Evolutionary conservation across 495 filamentous ascomycete species (phyloP), one percentile per base, ranked within the genome.

Genomic region (Aspergillus diversus): DNA sequence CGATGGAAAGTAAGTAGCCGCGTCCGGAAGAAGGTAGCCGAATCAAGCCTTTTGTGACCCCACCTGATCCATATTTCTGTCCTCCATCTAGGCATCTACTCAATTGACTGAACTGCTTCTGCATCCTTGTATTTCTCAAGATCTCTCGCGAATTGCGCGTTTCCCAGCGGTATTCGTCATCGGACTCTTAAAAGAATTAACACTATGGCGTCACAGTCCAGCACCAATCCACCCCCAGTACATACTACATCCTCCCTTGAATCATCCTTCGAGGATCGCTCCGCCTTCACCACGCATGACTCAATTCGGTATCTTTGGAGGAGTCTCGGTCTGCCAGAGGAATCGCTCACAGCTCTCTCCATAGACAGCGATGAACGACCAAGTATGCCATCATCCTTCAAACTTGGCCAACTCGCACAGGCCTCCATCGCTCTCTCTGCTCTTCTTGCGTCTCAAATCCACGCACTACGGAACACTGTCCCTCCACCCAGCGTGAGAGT

Each of bases 361-460:
- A 55, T 65, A 39, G 59, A 37, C 33, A 69, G 61, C 49, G 47
- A 62, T 7, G 69, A 60, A 8, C 12, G 17, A 4, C 60, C 66
- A 0, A 69, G 63, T 15, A 58, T 75, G 3, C 73, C 73, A 1
- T 83, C 80, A 8, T 83, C 80, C 8, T 81, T 76, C 67, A 78
- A 77, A 47, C 69, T 80, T 34, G 77, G 64, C n/a, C 72, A 78
- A 34, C 67, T 73, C 17, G 80, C 79, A 1, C 80, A 81, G 63
- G 72, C 68, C n/a, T 69, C 75, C 32, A 80, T 82, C 33, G 78
- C 71, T 2, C 65, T 80, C 1, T 80, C 78, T 1, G 75, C 77
- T 1, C 66, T 81, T 0, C 59, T 69, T 8, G 79, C 80, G 1
- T 71, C 79, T 1, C 69, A 75, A 15, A 72, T 79, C 7, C 61